Percentiles rank a stretch among this genome's conserved stretches.
Conservation (phyloP, 164 flowering plant genomes). For the Berberis thunbergii region DNA sequence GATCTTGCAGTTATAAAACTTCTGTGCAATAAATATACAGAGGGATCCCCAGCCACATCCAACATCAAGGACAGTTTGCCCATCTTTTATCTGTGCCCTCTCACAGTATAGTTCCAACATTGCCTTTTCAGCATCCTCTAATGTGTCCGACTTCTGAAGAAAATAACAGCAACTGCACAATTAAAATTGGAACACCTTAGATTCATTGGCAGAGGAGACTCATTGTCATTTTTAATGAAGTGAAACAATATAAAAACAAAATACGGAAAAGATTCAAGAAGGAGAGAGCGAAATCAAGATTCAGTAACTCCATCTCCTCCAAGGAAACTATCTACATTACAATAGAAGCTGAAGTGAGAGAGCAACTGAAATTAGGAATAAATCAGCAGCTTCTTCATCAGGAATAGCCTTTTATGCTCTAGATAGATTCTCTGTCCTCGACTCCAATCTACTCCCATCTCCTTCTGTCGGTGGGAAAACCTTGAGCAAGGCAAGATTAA, state of each 20-base stretch:
- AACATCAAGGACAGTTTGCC: constrained; percentile 84
- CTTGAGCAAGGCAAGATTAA: too few species aligned
- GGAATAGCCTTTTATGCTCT: too few species aligned
- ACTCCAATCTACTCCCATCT: too few species aligned
- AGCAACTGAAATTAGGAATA: too few species aligned
- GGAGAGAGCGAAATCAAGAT: too few species aligned
- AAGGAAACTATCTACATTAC: too few species aligned
- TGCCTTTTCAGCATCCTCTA: constrained; percentile 89
- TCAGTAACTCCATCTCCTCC: too few species aligned
- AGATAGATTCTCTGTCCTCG: too few species aligned
- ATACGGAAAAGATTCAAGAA: neutral
- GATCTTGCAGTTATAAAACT: constrained; percentile 54
- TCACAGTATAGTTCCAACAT: constrained; percentile 88
- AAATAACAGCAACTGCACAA: constrained; percentile 82
- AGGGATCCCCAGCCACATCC: constrained; percentile 99
- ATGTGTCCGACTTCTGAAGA: constrained; percentile 35
- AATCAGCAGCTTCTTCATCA: too few species aligned
- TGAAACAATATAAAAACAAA: neutral
- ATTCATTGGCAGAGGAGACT: neutral
- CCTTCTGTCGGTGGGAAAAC: too few species aligned
- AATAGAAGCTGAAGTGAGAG: too few species aligned
- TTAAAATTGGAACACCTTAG: neutral
- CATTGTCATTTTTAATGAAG: neutral
- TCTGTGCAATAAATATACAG: constrained; percentile 67
- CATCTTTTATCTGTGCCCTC: constrained; percentile 74